Conservation (phyloP, 306 rosid species). For the Lathyrus sativus region DNA sequence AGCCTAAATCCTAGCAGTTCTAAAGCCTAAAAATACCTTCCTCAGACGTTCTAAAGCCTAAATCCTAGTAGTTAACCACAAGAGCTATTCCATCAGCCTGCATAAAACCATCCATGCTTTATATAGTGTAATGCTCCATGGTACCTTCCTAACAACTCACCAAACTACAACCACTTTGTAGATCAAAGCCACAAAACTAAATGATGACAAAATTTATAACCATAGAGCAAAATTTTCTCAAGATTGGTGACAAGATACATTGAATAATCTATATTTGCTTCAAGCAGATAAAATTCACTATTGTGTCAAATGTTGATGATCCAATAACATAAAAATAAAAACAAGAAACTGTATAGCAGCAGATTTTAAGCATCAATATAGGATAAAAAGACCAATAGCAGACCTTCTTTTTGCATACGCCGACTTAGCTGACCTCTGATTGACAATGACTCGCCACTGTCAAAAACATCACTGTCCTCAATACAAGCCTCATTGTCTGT, state of each 20-base stretch:
- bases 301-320: constrained; percentile 19
- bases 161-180: constrained; percentile 10
- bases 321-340: constrained; percentile 5
- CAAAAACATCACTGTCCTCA: constrained; percentile 55
- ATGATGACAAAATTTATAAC: constrained; percentile 19
- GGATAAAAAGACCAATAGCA: constrained; percentile 22
- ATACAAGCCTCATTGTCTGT: constrained; percentile 58
- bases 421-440: constrained; percentile 83
- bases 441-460: constrained; percentile 49
- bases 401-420: constrained; percentile 98
- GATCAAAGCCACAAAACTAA: constrained; percentile 30
- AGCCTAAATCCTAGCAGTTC: too few relatives aligned
- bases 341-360: constrained; percentile 23
- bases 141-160: constrained; percentile 19
- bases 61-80: constrained; percentile 22
- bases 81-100: constrained; percentile 4
- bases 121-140: constrained; percentile 4
- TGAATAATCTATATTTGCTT: constrained; percentile 32
- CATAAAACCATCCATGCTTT: not conserved
- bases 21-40: too few relatives aligned
- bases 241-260: constrained; percentile 26
- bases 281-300: constrained; percentile 9
- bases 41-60: constrained; percentile 2
- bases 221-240: constrained; percentile 14
- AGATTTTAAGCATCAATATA: constrained; percentile 32